Evolutionary conservation across 805 yeast species (phyloP).

Genomic region (Clavispora vitiphila): DNA sequence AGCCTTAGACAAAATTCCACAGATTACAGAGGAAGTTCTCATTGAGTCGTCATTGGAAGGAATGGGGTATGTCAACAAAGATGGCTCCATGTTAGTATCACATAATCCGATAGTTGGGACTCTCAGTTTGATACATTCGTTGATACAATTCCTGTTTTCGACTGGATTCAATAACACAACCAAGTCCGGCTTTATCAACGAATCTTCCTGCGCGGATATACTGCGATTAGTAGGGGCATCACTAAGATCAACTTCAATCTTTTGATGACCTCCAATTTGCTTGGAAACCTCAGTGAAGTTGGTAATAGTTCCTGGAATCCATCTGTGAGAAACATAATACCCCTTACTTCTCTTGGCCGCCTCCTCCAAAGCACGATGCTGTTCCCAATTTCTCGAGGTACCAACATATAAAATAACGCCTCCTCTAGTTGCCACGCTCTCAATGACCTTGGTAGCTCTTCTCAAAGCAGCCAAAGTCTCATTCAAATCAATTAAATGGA

Average conservation of each 20-base stretch:
- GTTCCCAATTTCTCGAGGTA: constrained; percentile 63
- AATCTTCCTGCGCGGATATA: constrained; percentile 41
- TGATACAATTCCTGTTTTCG: constrained; percentile 73
- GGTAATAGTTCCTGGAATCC: constrained; percentile 95
- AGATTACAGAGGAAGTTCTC: constrained; percentile 72
- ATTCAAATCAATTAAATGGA: constrained; percentile 86
- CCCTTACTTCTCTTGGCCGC: constrained; percentile 79
- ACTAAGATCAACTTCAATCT: constrained; percentile 64
- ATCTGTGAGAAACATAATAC: constrained; percentile 73
- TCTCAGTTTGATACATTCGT: constrained; percentile 75
- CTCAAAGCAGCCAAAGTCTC: constrained; percentile 71
- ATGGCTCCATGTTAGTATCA: constrained; percentile 92
- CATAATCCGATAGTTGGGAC: constrained; percentile 91
- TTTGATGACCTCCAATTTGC: constrained; percentile 32
- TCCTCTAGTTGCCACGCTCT: constrained; percentile 77
- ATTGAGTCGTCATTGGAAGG: constrained; percentile 94
- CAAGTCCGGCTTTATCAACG: constrained; percentile 80
- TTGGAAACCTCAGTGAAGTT: constrained; percentile 71
- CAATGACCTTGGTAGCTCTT: constrained; percentile 79
- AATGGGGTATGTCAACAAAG: constrained; percentile 85
- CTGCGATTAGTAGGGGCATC: constrained; percentile 62
- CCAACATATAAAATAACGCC: constrained; percentile 86
- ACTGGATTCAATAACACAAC: constrained; percentile 82
- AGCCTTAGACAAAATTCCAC: constrained; percentile 80
- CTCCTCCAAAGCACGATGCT: constrained; percentile 63